phyloP scores from a whole-genome alignment of 1,139 yeast species.

The Debaryomyces nepalensis region DNA sequence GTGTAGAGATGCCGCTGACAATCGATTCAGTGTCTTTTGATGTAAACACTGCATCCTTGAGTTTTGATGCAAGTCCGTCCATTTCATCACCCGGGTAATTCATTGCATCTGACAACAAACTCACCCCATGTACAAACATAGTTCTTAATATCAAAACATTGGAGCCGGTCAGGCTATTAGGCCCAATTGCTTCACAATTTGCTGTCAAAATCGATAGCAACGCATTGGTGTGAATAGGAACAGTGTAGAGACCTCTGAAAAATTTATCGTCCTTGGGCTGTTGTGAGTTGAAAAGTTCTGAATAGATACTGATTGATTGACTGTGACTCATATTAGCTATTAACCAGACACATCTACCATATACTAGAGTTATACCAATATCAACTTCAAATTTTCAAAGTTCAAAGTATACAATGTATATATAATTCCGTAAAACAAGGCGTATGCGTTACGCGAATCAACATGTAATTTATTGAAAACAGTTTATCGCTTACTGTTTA shows the following conservation, averaged over 20 bases:
- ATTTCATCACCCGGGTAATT: conserved; percentile 15
- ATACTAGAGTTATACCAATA: background rate
- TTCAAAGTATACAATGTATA: background rate
- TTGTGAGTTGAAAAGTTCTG: conserved; percentile 29
- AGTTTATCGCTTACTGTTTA: conserved; percentile 2
- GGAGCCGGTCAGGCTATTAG: conserved; percentile 7
- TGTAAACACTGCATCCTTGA: too few relatives aligned
- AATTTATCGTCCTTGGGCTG: conserved; percentile 27
- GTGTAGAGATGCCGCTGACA: conserved; percentile 1
- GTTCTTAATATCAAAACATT: conserved; percentile 21
- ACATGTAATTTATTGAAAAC: conserved; percentile 5
- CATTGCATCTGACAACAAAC: conserved; percentile 25
- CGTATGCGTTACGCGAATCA: conserved; percentile 1
- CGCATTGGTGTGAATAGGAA: conserved; percentile 32
- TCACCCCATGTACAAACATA: conserved; percentile 28
- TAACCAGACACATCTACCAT: background rate
- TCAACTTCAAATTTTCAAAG: background rate
- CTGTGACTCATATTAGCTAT: conserved; percentile 18
- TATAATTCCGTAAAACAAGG: conserved; percentile 1
- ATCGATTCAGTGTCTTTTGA: conserved; percentile 10
- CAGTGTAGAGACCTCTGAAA: conserved; percentile 31
- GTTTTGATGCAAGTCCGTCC: background rate
- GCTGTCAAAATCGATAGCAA: conserved; percentile 29
- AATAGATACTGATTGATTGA: conserved; percentile 26
- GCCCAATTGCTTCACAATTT: conserved; percentile 22